Conservation (phyloP, 257 asterid species). For the Handroanthus guayacan region DNA sequence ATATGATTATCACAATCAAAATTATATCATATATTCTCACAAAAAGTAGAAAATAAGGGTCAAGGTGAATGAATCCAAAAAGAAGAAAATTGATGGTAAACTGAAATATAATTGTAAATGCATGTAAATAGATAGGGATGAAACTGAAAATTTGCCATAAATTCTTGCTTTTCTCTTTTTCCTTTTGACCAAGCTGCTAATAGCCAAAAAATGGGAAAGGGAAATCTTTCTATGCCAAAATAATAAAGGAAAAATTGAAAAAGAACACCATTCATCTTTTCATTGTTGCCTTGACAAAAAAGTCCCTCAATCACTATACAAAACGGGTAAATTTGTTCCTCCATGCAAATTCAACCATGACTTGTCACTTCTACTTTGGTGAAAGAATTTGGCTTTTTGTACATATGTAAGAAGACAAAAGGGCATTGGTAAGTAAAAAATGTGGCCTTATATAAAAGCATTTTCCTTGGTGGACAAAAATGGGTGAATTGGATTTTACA, state of each 20-base stretch:
- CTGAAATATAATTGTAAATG: conserved; percentile 3
- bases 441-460: background rate
- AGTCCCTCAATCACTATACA: background rate
- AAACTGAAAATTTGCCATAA: conserved; percentile 24
- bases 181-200: background rate
- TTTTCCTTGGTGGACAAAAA: background rate
- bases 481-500: background rate
- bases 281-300: background rate
- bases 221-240: background rate
- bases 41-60: background rate
- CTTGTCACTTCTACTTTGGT: conserved; percentile 12
- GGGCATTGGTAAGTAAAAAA: background rate
- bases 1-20: too few relatives aligned
- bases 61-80: conserved; percentile 13
- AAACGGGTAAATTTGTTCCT: background rate
- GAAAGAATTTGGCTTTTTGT: background rate
- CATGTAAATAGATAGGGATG: conserved; percentile 15
- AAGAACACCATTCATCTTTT: background rate
- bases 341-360: background rate
- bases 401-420: background rate
- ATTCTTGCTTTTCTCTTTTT: background rate
- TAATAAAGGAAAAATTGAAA: background rate
- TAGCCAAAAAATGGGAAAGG: background rate
- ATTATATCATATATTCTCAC: background rate
- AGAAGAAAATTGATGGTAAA: background rate